Base-by-base conservation (phyloP, 2,329 filamentous ascomycete genomes). In the Tolypocladium guangdongense region DNA sequence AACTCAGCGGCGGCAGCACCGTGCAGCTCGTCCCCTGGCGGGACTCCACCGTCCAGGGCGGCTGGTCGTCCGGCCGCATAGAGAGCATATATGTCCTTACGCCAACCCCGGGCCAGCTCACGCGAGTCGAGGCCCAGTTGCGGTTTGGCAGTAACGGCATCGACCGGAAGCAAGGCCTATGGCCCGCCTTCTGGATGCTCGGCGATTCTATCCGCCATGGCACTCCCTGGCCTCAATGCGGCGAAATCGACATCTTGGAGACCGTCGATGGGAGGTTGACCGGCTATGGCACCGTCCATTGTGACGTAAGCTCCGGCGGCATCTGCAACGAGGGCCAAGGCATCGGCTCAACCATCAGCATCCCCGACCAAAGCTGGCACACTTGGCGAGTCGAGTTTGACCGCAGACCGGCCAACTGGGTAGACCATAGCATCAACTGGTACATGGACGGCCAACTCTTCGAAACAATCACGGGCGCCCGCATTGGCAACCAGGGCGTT, bases 131-230 rank as follows among this genome's bases (percentile, higher is more conserved):
- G 55, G 71, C 73, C 5, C 63, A 64, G 27, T 65, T 82, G 47
- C 73, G 76, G 37, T 68, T 80, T 48, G 80, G 76, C 14, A 60
- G 60, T 55, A 73, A 73, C 63, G 43, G 63, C 1, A 60, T 62
- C 43, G 68, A 69, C 2, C 62, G 63, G 45, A 77, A 80, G 64
- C 70, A 79, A 58, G 80, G 80, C 5, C 69, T 82, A 50, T 82
- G 78, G 79, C 78, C 79, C 0, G 79, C 79, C 0, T 81, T 81
- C 60, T 82, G 78, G 78, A 68, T 80, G 56, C 69, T 82, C 18
- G 78, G 79, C 41, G 71, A 80, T 50, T 63, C 71, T 12, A 67
- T 76, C 52, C 73, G 75, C 30, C 67, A 72, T 46, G 77, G 76
- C 10, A 72, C 69, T 1, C 37, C 59, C 16, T 82, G 80, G 80